phyloP scores from a whole-genome alignment of 176 grass and related monocot genomes.

The Triticum timopheevii region DNA sequence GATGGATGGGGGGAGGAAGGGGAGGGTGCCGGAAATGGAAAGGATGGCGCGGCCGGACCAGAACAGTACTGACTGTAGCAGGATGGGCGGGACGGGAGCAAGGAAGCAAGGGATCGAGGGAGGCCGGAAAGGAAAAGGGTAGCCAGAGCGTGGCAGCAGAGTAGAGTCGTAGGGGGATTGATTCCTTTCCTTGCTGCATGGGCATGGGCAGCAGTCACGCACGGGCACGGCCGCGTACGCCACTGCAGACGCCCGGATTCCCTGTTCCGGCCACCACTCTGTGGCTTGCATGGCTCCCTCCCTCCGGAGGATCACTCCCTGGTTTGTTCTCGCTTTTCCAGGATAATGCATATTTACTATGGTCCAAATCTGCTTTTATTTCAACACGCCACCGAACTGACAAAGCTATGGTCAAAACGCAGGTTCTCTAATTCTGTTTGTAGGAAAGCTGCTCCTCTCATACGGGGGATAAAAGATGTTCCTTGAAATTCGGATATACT shows the following conservation, averaged over 20 bases:
- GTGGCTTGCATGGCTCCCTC: not conserved
- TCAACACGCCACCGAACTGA: too few relatives aligned
- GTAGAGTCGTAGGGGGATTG: not conserved
- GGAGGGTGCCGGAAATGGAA: constrained; percentile 56
- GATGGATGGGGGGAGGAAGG: not conserved
- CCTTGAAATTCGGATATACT: too few relatives aligned
- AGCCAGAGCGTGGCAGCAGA: too few relatives aligned
- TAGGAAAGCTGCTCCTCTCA: too few relatives aligned
- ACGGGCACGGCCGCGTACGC: constrained; percentile 22
- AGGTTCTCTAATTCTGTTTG: too few relatives aligned
- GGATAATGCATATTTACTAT: too few relatives aligned
- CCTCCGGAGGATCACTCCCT: too few relatives aligned
- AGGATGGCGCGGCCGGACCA: constrained; percentile 25
- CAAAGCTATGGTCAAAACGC: too few relatives aligned
- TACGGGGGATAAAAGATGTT: too few relatives aligned
- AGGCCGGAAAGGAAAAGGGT: not conserved
- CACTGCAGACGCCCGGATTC: not conserved
- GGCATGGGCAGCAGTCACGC: not conserved
- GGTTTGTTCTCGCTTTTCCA: too few relatives aligned
- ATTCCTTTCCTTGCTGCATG: constrained; percentile 8
- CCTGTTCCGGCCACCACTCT: not conserved
- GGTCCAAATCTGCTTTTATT: too few relatives aligned
- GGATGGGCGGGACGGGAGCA: not conserved
- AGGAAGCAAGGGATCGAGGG: not conserved
- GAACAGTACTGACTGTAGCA: constrained; percentile 47